phyloP scores from a whole-genome alignment of 345 rosid species.

The Aegle marmelos region DNA sequence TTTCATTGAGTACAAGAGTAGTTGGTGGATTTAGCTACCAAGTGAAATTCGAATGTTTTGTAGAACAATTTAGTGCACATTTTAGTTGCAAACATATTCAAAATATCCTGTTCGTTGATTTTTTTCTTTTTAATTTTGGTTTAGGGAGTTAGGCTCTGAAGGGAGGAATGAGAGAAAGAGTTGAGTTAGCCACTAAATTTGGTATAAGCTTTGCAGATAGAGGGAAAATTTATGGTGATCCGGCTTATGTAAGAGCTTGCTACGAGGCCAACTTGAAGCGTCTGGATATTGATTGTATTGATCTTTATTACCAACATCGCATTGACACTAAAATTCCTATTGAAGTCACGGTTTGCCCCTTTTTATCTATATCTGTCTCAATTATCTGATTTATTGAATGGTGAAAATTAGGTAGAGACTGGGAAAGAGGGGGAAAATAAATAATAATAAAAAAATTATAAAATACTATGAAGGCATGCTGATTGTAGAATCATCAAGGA shows the following conservation, averaged over 20 bases:
- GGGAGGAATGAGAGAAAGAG: conserved; percentile 47
- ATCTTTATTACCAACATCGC: conserved; percentile 47
- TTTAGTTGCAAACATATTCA: no score
- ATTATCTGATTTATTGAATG: not conserved
- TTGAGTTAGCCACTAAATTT: conserved; percentile 49
- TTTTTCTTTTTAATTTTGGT: no score
- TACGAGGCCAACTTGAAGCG: conserved; percentile 48
- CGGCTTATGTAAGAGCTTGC: conserved; percentile 38
- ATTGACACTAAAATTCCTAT: conserved; percentile 39
- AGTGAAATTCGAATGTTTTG: no score
- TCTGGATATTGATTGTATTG: conserved; percentile 33
- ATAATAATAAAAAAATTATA: no score
- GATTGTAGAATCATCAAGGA: no score
- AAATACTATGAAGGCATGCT: not conserved
- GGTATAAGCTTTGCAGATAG: conserved; percentile 14
- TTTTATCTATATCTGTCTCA: conserved; percentile 2
- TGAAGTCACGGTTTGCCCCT: conserved; percentile 20
- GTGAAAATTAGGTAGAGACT: not conserved
- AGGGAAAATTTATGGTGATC: conserved; percentile 24
- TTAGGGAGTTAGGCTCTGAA: conserved; percentile 42
- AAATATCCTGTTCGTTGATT: no score
- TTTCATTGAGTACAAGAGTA: no score
- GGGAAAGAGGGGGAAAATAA: no score
- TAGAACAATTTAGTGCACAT: no score
- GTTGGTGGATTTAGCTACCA: no score